Percentiles rank a stretch among this genome's conserved stretches.
Evolutionary conservation across 441 rosid species (phyloP).

Genomic region (Adansonia grandidieri): DNA sequence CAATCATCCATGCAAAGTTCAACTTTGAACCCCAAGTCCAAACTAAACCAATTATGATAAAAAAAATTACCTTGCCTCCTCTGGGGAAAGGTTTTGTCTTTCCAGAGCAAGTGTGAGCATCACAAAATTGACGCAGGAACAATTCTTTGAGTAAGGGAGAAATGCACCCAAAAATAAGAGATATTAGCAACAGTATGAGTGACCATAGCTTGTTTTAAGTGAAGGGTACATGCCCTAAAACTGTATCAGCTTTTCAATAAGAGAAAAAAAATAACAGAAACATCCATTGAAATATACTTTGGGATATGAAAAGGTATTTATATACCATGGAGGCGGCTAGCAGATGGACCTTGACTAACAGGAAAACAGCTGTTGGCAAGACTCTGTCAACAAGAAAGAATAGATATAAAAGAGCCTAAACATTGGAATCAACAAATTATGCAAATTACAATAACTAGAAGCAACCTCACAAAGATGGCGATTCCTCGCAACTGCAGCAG

Average conservation of each 20-base stretch:
- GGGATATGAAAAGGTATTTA: slow-evolving; percentile 18
- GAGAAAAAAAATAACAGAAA: not conserved
- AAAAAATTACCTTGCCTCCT: slow-evolving; percentile 75
- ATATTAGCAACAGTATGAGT: slow-evolving; percentile 17
- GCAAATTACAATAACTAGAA: slow-evolving; percentile 24
- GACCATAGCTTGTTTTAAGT: not conserved
- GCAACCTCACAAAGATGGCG: slow-evolving; percentile 92
- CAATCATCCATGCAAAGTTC: slow-evolving; percentile 5
- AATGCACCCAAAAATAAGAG: slow-evolving; percentile 29
- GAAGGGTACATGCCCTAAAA: slow-evolving; percentile 20
- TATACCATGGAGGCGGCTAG: slow-evolving; percentile 88
- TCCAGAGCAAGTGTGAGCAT: slow-evolving; percentile 84
- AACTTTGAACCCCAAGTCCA: not conserved
- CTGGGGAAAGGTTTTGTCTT: slow-evolving; percentile 66
- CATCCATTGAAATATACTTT: slow-evolving; percentile 21
- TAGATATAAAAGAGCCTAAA: slow-evolving; percentile 14
- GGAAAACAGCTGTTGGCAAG: slow-evolving; percentile 94
- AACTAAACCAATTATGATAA: not conserved
- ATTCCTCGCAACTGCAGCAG: slow-evolving; percentile 82
- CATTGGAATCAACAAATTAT: slow-evolving; percentile 15
- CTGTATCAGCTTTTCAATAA: slow-evolving; percentile 23
- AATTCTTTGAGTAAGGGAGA: slow-evolving; percentile 57
- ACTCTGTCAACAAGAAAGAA: slow-evolving; percentile 54
- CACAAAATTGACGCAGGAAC: slow-evolving; percentile 91
- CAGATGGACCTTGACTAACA: slow-evolving; percentile 70